Evolutionary conservation across 805 yeast species (phyloP).

Genomic region (Brettanomyces nanus): DNA sequence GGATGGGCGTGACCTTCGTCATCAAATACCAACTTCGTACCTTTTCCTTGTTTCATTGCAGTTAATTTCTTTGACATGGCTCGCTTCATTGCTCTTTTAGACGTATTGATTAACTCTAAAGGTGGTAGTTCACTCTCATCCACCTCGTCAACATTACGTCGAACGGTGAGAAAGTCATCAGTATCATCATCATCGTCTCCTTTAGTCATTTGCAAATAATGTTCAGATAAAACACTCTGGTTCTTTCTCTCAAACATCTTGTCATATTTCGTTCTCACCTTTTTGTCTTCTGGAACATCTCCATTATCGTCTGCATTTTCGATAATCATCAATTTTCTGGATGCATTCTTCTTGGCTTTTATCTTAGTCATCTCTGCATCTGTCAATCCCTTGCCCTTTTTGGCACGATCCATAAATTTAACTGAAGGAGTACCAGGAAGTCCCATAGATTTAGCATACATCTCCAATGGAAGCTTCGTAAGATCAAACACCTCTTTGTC

Average conservation of each 20-base stretch:
- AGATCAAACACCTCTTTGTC: constrained; percentile 82
- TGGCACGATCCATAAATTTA: constrained; percentile 46
- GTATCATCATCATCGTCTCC: constrained; percentile 40
- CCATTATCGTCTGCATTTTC: constrained; percentile 59
- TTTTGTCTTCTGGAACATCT: constrained; percentile 36
- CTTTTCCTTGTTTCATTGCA: constrained; percentile 49
- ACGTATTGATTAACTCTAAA: constrained; percentile 48
- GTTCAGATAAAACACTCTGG: constrained; percentile 86
- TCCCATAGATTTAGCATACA: constrained; percentile 81
- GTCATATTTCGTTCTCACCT: constrained; percentile 81
- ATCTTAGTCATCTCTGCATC: constrained; percentile 32
- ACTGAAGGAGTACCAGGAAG: constrained; percentile 95
- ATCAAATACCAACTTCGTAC: constrained; percentile 79
- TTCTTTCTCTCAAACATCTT: constrained; percentile 93
- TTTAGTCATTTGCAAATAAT: constrained; percentile 68
- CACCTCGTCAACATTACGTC: constrained; percentile 67
- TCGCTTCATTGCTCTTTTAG: constrained; percentile 77
- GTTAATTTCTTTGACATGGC: constrained; percentile 83
- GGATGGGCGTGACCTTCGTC: constrained; percentile 94
- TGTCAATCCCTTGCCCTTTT: constrained; percentile 30
- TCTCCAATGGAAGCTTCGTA: constrained; percentile 70
- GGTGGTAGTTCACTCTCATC: constrained; percentile 59
- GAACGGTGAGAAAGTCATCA: constrained; percentile 75
- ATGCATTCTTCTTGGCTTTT: constrained; percentile 73
- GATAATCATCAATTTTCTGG: constrained; percentile 58